phyloP scores from a whole-genome alignment of 2,329 filamentous ascomycete genomes.

The Botrytis fragariae region DNA sequence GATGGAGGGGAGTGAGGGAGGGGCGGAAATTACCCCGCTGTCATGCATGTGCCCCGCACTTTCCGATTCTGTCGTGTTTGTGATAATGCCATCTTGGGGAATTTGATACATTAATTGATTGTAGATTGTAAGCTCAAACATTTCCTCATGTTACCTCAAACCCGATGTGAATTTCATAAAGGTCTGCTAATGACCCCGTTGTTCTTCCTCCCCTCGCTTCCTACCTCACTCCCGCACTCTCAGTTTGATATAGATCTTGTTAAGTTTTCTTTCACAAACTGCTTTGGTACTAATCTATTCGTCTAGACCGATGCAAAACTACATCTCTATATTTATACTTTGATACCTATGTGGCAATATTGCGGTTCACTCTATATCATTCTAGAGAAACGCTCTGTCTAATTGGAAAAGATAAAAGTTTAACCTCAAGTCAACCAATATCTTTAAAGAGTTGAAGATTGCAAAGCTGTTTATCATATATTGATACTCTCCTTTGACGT shows the following conservation, averaged over 20 bases:
- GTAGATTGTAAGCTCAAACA: not conserved
- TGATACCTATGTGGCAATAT: no score
- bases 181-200: not conserved
- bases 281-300: fast-evolving
- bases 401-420: no score
- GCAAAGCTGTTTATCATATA: no score
- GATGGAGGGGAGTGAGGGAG: not conserved
- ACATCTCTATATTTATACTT: no score
- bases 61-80: not conserved
- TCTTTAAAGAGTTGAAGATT: no score
- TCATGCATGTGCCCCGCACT: not conserved
- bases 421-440: no score
- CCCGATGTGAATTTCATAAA: not conserved
- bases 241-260: no score
- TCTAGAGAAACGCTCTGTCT: no score
- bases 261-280: no score
- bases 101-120: not conserved
- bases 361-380: no score
- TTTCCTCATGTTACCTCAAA: not conserved
- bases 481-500: not conserved
- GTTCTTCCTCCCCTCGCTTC: not conserved
- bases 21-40: not conserved
- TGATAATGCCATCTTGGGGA: not conserved
- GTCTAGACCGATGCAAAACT: no score
- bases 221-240: not conserved